These are phyloP conservation scores for Metschnikowia similis DNA, from an alignment of 805 yeast genomes.

Conservation along the genomic window DNA sequence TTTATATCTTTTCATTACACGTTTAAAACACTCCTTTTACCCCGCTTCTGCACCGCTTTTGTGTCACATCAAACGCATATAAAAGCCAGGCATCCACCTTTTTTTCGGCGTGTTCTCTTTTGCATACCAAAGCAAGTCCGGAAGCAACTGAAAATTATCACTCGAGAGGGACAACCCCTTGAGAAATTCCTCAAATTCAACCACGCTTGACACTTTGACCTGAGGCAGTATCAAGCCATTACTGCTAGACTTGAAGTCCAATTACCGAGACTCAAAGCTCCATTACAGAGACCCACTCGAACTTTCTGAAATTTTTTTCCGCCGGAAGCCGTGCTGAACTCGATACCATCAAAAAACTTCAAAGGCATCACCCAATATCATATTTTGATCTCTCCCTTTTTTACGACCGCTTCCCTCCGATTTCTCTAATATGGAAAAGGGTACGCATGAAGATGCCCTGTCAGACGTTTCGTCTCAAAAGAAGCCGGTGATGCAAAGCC, in stretches of 20 bases:
- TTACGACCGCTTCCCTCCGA: neutral
- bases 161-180: neutral
- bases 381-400: neutral
- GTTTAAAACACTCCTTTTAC: neutral
- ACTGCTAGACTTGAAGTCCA: too few species aligned
- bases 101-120: neutral
- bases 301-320: too few species aligned
- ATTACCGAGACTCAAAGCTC: too few species aligned
- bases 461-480: neutral
- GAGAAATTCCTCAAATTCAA: neutral
- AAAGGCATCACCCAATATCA: too few species aligned
- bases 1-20: conserved; percentile 1
- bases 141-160: neutral
- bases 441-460: neutral
- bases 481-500: neutral
- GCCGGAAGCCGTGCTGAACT: too few species aligned
- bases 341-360: too few species aligned
- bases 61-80: neutral
- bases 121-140: neutral
- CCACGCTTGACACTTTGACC: neutral
- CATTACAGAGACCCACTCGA: too few species aligned
- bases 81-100: neutral
- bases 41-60: neutral
- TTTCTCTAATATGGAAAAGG: neutral
- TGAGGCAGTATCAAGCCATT: too few species aligned